Evolutionary conservation across 2,329 filamentous ascomycete species (phyloP), one percentile per base, ranked within the genome.

Genomic region (Xylariaceae sp.): DNA sequence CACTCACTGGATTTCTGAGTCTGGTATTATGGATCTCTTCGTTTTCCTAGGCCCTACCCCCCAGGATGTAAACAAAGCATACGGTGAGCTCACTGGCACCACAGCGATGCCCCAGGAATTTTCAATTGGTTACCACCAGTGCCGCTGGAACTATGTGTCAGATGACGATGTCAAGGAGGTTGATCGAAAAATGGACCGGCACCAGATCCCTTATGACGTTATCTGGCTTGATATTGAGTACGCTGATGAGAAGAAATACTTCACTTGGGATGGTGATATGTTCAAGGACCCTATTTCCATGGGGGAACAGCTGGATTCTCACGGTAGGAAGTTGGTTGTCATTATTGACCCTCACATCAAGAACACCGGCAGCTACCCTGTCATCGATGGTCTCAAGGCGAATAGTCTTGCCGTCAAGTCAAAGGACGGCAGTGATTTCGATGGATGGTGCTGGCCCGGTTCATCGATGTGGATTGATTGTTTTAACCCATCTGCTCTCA

Each of bases 171-270:
- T 99, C 60, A 95, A 90, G 74, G 92, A 97, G 70, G 93, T 99
- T 48, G 92, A 97, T 73, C 87, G 89, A 65, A 96, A 95, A 73
- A 96, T 99, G 78, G 92, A 97, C 78, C 95, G 94, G 77, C 85
- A 87, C 75, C 88, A 90, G 72, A 97, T 99, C 57, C 94, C 94
- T 0, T 99, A 97, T 77, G 94, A 99, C 75, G 90, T 97, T 64
- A 99, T 99, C 69, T 99, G 94, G 94, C 86, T 99, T 15, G 94
- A 99, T 69, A 90, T 99, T 66, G 94, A 99, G 76, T 99, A 97
- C 74, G 95, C 92, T 0, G 90, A 99, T 61, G 92, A 89, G 73
- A 93, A 94, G 76, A 95, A 96, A 77, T 99, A 99, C 78, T 99
- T 99, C 73, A 97, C 92, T 0, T 99, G 92, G 90, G 93, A 99